Conservation (phyloP, 1,284 basidiomycete genomes). For the Ceratobasidium sp. region DNA sequence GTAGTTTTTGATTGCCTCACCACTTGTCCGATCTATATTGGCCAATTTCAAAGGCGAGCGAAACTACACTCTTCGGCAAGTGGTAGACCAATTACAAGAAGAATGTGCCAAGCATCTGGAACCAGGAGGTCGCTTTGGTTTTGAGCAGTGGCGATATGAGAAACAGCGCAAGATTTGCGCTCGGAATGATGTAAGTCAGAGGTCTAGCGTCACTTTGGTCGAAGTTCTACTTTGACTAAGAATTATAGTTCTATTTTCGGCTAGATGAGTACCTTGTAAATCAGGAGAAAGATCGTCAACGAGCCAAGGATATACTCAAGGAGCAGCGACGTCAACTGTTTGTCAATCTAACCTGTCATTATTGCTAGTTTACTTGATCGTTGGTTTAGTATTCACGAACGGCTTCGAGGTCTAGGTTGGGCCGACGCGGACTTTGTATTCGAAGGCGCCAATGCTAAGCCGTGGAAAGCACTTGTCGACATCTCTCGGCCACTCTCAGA, state of each 20-base stretch:
- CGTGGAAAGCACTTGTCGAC: conserved; percentile 4
- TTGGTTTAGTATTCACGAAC: not conserved
- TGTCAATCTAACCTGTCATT: not conserved
- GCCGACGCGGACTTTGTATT: not conserved
- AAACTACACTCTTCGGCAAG: not conserved
- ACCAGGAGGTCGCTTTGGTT: too few relatives aligned
- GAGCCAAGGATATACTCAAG: not conserved
- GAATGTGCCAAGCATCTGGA: too few relatives aligned
- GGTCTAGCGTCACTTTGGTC: too few relatives aligned
- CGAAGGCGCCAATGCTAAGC: not conserved
- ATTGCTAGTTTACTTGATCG: not conserved
- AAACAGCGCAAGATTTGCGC: too few relatives aligned
- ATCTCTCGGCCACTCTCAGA: not conserved
- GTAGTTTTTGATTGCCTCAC: not conserved
- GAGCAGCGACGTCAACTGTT: not conserved
- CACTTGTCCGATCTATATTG: not conserved
- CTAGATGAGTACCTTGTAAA: not conserved
- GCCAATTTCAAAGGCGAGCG: not conserved
- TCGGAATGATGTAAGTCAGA: too few relatives aligned
- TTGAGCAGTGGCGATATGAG: too few relatives aligned
- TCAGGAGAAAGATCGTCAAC: not conserved
- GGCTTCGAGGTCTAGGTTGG: not conserved
- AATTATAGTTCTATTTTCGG: not conserved
- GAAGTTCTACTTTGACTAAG: too few relatives aligned
- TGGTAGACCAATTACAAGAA: too few relatives aligned